Conservation (phyloP, 2,329 filamentous ascomycete species). For the Ophiostoma himal-ulmi region DNA sequence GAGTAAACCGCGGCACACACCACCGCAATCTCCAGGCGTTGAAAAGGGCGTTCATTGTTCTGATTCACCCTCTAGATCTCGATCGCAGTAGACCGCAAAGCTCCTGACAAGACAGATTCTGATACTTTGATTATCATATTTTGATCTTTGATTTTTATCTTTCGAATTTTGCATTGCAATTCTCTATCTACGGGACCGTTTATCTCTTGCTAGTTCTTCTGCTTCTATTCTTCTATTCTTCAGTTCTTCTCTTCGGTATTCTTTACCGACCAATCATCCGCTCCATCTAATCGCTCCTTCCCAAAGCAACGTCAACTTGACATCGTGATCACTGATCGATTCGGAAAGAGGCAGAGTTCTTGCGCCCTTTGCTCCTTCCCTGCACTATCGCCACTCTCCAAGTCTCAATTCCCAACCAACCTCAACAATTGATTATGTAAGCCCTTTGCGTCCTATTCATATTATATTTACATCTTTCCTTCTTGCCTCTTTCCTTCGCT, state of each 20-base stretch:
- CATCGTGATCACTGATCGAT: not conserved
- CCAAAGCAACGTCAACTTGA: not conserved
- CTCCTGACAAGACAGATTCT: not conserved
- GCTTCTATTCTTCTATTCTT: not conserved
- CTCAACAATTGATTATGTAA: not conserved
- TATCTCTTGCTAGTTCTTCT: not conserved
- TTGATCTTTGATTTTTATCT: not conserved
- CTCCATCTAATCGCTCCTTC: not conserved
- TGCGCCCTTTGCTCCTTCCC: constrained; percentile 3
- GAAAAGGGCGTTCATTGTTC: constrained; percentile 1
- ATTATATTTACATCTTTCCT: not conserved
- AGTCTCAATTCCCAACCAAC: not conserved
- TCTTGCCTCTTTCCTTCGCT: no score
- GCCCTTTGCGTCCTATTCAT: not conserved
- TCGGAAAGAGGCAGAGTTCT: not conserved
- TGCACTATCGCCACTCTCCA: not conserved
- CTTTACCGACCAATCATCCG: not conserved
- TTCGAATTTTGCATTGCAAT: not conserved
- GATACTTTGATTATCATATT: not conserved
- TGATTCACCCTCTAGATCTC: constrained; percentile 20
- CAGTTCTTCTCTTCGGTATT: not conserved
- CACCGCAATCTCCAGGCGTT: constrained; percentile 9
- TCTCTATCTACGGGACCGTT: no score
- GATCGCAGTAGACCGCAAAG: constrained; percentile 8
- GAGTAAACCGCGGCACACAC: not conserved